Evolutionary conservation across 2,329 filamentous ascomycete genomes (phyloP).

Genomic region (Dactylellina drechsleri): DNA sequence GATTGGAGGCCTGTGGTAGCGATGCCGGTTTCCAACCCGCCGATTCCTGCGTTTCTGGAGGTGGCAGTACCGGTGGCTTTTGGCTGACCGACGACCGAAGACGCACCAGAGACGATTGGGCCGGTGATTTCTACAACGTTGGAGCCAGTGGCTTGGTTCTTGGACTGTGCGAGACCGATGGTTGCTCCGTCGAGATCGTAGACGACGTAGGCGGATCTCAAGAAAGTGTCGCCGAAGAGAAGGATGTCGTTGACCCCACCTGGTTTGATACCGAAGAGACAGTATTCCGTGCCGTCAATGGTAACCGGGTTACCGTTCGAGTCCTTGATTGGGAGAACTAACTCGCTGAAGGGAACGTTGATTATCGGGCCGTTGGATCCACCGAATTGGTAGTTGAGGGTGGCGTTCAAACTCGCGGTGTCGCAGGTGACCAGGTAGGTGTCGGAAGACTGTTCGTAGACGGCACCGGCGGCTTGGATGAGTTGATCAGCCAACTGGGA

Average conservation of each 20-base stretch:
- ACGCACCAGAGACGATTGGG: slow-evolving; percentile 33
- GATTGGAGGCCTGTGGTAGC: slow-evolving; percentile 25
- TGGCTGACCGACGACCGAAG: slow-evolving; percentile 25
- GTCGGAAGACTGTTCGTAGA: slow-evolving; percentile 39
- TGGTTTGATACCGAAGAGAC: slow-evolving; percentile 75
- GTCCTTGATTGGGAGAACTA: slow-evolving; percentile 59
- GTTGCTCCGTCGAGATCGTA: slow-evolving; percentile 70
- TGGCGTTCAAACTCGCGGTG: slow-evolving; percentile 20
- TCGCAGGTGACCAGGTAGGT: slow-evolving; percentile 41
- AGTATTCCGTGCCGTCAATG: slow-evolving; percentile 68
- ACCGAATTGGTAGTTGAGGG: slow-evolving; percentile 47
- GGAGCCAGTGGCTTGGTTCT: slow-evolving; percentile 23
- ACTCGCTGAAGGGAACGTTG: slow-evolving; percentile 68
- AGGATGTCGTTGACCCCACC: slow-evolving; percentile 67
- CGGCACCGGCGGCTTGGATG: slow-evolving; percentile 60
- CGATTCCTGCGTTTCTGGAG: slow-evolving; percentile 38
- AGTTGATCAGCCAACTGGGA: slow-evolving; percentile 54
- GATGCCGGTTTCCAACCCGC: slow-evolving; percentile 33
- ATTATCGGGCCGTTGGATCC: slow-evolving; percentile 63
- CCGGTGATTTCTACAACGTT: slow-evolving; percentile 46
- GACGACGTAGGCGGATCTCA: slow-evolving; percentile 78
- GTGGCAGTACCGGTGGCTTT: slow-evolving; percentile 36
- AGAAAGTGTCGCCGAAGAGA: slow-evolving; percentile 75
- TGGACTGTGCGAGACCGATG: slow-evolving; percentile 44
- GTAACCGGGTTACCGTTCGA: slow-evolving; percentile 64